Base-by-base conservation (phyloP, 176 grass and related monocot species). In the Sorghum bicolor region DNA sequence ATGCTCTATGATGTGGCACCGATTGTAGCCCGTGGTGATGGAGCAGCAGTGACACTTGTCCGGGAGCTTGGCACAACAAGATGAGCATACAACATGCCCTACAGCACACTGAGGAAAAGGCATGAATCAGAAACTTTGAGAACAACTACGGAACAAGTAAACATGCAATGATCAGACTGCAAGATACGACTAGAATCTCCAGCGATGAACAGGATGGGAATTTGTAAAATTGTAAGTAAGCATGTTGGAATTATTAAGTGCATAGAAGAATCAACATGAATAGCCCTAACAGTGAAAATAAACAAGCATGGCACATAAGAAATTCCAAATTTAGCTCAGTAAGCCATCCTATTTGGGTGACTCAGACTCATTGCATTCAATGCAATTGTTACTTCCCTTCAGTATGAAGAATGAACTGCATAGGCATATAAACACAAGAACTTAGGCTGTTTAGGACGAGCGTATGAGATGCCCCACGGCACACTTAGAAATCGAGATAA, bases 1-100 rank as follows among this genome's bases (percentile, higher is more conserved):
- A 57, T 88, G 75, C 68, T 88, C 82, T 17, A 88, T 74, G 30
- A 80, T 80, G 11, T 82, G 34, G 79, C 86, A 88, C 44, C 86
- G 72, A 44, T 88, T 88, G 70, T 82, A 82, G 45, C 78, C 80
- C 1, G 73, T 88, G 37, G 86, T 52, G 4, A 64, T 34, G 17
- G 43, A 82, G 61, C 86, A 88, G 52, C 62, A 67, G n/a, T 82
- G 86, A 29, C 86, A 88, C 33, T 52, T 79, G 50, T 83, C 72
- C 10, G 32, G 36, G 61, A 88, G 64, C 45, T 57, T 88, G 65
- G 57, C 29, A 36, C 70, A 11, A 58, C 86, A 88, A 37, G 86
- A 88, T 38, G 86, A 72, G 74, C 86, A 83, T 50, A 75, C 60
- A 0, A 79, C 73, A 64, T 88, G 86, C 2, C 86, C 86, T 3